Conservation (phyloP, 1,284 basidiomycete species). For the Clitocybe nebularis region DNA sequence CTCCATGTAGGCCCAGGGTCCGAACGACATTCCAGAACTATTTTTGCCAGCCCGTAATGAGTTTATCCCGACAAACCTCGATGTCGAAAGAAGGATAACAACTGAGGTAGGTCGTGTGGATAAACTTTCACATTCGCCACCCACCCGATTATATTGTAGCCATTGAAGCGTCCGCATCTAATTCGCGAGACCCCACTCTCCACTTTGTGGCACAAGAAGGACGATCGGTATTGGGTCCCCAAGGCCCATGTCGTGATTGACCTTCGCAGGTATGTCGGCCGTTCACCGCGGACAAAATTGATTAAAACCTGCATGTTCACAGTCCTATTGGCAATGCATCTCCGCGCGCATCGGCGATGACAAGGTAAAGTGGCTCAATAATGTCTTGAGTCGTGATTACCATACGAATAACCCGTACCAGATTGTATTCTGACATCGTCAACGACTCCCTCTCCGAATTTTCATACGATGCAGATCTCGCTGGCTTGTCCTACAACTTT, state of each 20-base stretch:
- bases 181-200: constrained; percentile 71
- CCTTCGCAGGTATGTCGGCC: constrained; percentile 54
- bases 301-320: neutral
- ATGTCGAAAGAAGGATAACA: constrained; percentile 73
- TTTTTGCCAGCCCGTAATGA: constrained; percentile 83
- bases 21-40: constrained; percentile 66
- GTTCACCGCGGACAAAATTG: neutral
- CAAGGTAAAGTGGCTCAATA: constrained; percentile 44
- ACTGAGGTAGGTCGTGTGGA: constrained; percentile 42
- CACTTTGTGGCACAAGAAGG: constrained; percentile 92
- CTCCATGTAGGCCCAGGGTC: constrained; percentile 47
- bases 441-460: constrained; percentile 89
- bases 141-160: constrained; percentile 37
- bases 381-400: no score
- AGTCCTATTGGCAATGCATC: constrained; percentile 56
- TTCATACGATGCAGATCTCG: constrained; percentile 91
- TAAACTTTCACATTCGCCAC: constrained; percentile 1
- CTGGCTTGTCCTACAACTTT: constrained; percentile 82
- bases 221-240: constrained; percentile 93
- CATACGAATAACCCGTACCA: no score
- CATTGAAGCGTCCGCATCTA: constrained; percentile 70
- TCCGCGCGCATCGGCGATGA: constrained; percentile 57
- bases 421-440: constrained; percentile 85
- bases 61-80: constrained; percentile 87
- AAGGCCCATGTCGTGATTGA: constrained; percentile 76